Base-by-base conservation (phyloP, 495 filamentous ascomycete species). In the Mycothermus thermophilus region DNA sequence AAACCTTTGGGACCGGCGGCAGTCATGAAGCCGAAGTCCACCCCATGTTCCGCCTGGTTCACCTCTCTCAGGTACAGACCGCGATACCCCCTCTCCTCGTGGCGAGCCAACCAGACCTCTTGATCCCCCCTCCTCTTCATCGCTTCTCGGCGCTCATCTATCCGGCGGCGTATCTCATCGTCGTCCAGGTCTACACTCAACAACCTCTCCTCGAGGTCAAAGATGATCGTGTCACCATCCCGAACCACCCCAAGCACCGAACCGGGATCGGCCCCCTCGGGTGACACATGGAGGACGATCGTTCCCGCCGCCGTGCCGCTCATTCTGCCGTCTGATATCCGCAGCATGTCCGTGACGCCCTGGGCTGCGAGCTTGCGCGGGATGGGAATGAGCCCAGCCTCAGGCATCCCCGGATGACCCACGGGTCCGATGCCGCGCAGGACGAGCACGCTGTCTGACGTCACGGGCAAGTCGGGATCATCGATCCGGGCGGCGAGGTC, bases 351-450 rank as follows among this genome's bases (percentile, higher is more conserved):
- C 27, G 51, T 52, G 0, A 79, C 72, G 0, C 76, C 76, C n/a
- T 51, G 44, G 2, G 52, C 57, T 0, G 66, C 73, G 5, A 80
- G 58, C 38, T 76, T 77, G 21, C 71, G 62, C 19, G 76, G 75
- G 9, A 79, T 77, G 1, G 75, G 76, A 8, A 79, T 64, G 4
- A 79, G 44, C 7, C 74, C 74, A 1, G 74, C 74, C 52, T 80
- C 76, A 4, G 76, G 76, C 76, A 79, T 80, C 0, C 76, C 76
- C 0, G 74, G 75, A 39, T 74, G 72, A 1, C 76, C 76, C 1
- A 78, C 62, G 3, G 75, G 73, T 0, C 76, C 76, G 35, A 79
- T 77, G 16, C 64, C 58, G 42, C 72, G 67, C 20, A 79, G 56
- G 11, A 80, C 59, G 4, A 80, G 48, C 4, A 80, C 71, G 25